Percentiles rank a stretch among this genome's conserved stretches.
These are phyloP conservation scores for Penicillium subrubescens DNA, from an alignment of 495 filamentous ascomycete genomes.

Conservation along the genomic window DNA sequence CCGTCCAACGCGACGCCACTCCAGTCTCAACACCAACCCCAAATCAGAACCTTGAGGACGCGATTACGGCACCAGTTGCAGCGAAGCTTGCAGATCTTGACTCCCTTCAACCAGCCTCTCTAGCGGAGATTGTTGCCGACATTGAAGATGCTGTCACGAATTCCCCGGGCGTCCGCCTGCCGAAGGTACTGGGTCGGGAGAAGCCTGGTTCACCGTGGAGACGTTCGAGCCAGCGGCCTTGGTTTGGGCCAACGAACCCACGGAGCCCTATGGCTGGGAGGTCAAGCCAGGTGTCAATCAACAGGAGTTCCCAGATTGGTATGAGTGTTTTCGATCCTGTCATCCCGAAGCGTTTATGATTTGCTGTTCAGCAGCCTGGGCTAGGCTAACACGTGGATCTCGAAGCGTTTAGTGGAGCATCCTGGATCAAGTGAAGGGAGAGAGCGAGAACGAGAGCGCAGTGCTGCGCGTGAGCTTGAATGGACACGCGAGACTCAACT, in stretches of 20 bases:
- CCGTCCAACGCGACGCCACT: constrained; percentile 16
- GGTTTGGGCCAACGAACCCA: constrained; percentile 9
- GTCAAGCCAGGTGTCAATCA: constrained; percentile 33
- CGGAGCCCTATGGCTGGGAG: constrained; percentile 12
- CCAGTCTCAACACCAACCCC: constrained; percentile 16
- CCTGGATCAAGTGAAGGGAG: constrained; percentile 46
- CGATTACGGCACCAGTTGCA: background rate
- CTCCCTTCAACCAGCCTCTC: constrained; percentile 14
- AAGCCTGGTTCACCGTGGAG: constrained; percentile 39
- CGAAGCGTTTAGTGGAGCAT: constrained; percentile 68
- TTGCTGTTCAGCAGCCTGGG: background rate
- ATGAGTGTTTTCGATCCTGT: constrained; percentile 14
- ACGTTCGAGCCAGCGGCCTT: constrained; percentile 21
- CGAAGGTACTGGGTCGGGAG: constrained; percentile 47
- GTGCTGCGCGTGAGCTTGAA: constrained; percentile 29
- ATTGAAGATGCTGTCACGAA: constrained; percentile 42
- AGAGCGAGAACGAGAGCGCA: constrained; percentile 42
- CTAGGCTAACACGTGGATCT: constrained; percentile 55
- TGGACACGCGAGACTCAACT: constrained; percentile 28
- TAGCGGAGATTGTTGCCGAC: constrained; percentile 26
- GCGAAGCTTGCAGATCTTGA: constrained; percentile 2
- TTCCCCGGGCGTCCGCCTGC: constrained; percentile 34
- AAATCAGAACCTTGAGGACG: constrained; percentile 8
- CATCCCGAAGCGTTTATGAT: background rate
- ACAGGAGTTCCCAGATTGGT: constrained; percentile 39